These are phyloP conservation scores for Aschersonia sp. DNA, from an alignment of 2,329 filamentous ascomycete genomes.

Conservation along the genomic window DNA sequence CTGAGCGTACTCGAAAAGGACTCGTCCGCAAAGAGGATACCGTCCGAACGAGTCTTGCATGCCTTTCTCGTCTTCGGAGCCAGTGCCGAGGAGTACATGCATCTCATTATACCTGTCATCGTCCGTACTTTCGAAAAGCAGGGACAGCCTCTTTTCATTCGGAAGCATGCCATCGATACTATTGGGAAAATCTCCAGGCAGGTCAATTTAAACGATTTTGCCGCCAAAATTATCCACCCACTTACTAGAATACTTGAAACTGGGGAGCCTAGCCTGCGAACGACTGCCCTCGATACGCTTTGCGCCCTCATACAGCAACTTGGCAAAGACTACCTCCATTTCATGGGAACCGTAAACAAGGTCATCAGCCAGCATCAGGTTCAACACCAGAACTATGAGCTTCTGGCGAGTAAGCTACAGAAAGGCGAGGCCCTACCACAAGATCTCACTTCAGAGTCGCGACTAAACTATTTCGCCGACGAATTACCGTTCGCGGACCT, in stretches of 20 bases:
- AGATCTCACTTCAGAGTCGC: conserved; percentile 75
- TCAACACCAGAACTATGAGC: conserved; percentile 79
- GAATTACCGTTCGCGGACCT: conserved; percentile 74
- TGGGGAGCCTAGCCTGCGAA: conserved; percentile 57
- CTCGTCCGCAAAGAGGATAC: conserved; percentile 54
- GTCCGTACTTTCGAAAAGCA: conserved; percentile 88
- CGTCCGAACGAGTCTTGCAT: conserved; percentile 83
- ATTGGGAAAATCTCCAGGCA: conserved; percentile 88
- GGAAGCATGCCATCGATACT: conserved; percentile 85
- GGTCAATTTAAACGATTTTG: conserved; percentile 94
- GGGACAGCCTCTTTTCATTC: conserved; percentile 62
- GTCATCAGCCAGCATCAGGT: conserved; percentile 66
- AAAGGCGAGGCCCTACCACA: conserved; percentile 93
- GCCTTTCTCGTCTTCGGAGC: conserved; percentile 92
- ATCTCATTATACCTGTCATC: conserved; percentile 90
- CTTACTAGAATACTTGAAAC: conserved; percentile 68
- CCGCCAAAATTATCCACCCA: conserved; percentile 90
- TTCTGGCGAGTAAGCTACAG: conserved; percentile 81
- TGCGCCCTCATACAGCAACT: conserved; percentile 93
- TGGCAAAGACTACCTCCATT: conserved; percentile 88
- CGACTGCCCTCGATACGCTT: conserved; percentile 80
- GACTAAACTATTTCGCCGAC: conserved; percentile 63
- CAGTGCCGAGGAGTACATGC: conserved; percentile 97
- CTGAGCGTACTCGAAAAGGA: conserved; percentile 87
- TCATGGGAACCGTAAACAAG: conserved; percentile 87